These are phyloP conservation scores for Mycena belliarum DNA, from an alignment of 768 basidiomycete species.

Conservation along the genomic window DNA sequence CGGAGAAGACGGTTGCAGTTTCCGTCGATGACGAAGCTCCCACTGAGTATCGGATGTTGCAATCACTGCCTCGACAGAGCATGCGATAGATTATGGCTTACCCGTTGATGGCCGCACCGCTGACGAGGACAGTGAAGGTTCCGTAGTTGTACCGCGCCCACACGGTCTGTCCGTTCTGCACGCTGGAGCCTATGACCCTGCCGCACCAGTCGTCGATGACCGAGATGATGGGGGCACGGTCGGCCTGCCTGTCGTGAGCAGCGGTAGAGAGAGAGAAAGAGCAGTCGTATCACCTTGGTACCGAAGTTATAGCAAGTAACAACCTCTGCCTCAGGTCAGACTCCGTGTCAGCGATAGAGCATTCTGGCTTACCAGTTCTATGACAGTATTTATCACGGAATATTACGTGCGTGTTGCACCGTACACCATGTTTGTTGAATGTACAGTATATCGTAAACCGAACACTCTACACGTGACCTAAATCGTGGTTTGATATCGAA, in stretches of 20 bases:
- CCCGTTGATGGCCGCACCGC: conserved; percentile 1
- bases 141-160: conserved; percentile 3
- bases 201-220: conserved; percentile 8
- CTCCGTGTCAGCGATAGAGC: too few species aligned
- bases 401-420: not conserved
- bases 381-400: not conserved
- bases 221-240: conserved; percentile 2
- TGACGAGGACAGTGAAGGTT: too few species aligned
- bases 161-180: not conserved
- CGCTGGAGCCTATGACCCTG: not conserved
- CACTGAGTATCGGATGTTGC: too few species aligned
- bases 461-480: not conserved
- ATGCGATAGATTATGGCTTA: not conserved
- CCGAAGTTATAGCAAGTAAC: too few species aligned
- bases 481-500: not conserved
- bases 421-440: not conserved
- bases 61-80: too few species aligned
- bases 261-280: too few species aligned
- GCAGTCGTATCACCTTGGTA: too few species aligned
- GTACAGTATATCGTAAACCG: not conserved
- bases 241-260: too few species aligned
- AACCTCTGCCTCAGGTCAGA: too few species aligned
- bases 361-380: too few species aligned
- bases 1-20: conserved; percentile 25
- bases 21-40: conserved; percentile 17